Evolutionary conservation across 208 protist species (phyloP).

Genomic region (Leptomonas pyrrhocoris): DNA sequence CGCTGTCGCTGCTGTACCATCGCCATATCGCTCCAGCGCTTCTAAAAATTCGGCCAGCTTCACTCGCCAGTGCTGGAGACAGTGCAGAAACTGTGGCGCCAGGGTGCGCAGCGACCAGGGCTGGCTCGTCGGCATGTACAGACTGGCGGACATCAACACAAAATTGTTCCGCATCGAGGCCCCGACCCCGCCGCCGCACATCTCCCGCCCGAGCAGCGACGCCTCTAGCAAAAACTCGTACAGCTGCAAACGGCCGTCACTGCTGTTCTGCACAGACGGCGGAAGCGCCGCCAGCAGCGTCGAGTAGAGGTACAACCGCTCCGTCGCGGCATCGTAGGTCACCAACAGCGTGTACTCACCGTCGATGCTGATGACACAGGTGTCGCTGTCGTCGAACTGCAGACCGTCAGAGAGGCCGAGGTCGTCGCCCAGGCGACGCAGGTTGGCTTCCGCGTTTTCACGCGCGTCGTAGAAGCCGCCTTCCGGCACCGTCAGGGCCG

Average conservation of each 20-base stretch:
- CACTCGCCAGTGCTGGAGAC: conserved; percentile 69
- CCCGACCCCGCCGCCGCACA: conserved; percentile 72
- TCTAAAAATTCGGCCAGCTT: conserved; percentile 46
- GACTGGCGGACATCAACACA: conserved; percentile 69
- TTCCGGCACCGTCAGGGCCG: conserved; percentile 24
- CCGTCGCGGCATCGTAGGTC: conserved; percentile 69
- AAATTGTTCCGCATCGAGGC: conserved; percentile 73
- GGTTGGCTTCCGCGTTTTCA: conserved; percentile 65
- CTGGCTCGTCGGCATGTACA: conserved; percentile 78
- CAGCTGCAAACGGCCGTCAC: conserved; percentile 32
- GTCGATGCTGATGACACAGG: conserved; percentile 72
- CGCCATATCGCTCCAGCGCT: neutral
- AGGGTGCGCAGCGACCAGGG: conserved; percentile 59
- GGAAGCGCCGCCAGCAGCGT: conserved; percentile 68
- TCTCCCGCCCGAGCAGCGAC: conserved; percentile 67
- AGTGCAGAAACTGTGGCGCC: conserved; percentile 70
- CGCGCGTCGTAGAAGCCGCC: conserved; percentile 47
- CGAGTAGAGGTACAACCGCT: conserved; percentile 76
- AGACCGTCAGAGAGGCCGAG: conserved; percentile 47
- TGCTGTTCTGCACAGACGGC: conserved; percentile 5
- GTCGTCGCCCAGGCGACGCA: conserved; percentile 65
- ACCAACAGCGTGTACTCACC: conserved; percentile 69
- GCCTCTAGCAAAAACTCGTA: conserved; percentile 81
- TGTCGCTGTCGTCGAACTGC: conserved; percentile 66
- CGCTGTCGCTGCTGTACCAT: conserved; percentile 4